Percentiles rank a stretch among this genome's conserved stretches.
phyloP scores from a whole-genome alignment of 768 basidiomycete genomes.

The Postia placenta region DNA sequence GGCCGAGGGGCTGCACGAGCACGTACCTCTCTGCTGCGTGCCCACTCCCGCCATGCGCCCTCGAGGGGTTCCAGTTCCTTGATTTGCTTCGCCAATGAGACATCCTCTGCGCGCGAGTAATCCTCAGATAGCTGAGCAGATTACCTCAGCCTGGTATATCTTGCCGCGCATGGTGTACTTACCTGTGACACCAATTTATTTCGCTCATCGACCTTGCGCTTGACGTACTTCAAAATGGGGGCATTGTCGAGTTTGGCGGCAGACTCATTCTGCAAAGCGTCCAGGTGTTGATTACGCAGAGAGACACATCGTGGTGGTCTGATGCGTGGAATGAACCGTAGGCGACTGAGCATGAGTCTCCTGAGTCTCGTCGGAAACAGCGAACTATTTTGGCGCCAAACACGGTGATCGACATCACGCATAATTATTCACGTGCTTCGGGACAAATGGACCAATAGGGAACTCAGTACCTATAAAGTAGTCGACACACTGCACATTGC shows the following conservation, averaged over 20 bases:
- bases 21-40: conserved; percentile 49
- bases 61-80: conserved; percentile 67
- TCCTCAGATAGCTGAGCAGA: conserved; percentile 43
- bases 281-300: neutral
- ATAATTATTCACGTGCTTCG: too few relatives aligned
- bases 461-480: too few relatives aligned
- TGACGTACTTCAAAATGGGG: conserved; percentile 20
- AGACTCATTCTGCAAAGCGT: neutral
- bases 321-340: neutral
- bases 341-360: neutral
- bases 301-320: neutral
- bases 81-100: conserved; percentile 50
- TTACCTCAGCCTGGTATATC: neutral
- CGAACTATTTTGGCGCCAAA: too few relatives aligned
- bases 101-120: conserved; percentile 44
- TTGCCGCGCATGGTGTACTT: neutral
- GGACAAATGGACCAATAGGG: too few relatives aligned
- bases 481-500: too few relatives aligned
- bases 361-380: too few relatives aligned
- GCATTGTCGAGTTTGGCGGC: conserved; percentile 5
- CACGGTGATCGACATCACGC: too few relatives aligned
- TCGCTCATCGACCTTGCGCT: conserved; percentile 17
- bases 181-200: conserved; percentile 17
- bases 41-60: conserved; percentile 64
- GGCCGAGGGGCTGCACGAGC: too few relatives aligned